Percentiles rank a stretch among this genome's conserved stretches.
These are phyloP conservation scores for Pholiota molesta DNA, from an alignment of 768 basidiomycete species.

Conservation along the genomic window DNA sequence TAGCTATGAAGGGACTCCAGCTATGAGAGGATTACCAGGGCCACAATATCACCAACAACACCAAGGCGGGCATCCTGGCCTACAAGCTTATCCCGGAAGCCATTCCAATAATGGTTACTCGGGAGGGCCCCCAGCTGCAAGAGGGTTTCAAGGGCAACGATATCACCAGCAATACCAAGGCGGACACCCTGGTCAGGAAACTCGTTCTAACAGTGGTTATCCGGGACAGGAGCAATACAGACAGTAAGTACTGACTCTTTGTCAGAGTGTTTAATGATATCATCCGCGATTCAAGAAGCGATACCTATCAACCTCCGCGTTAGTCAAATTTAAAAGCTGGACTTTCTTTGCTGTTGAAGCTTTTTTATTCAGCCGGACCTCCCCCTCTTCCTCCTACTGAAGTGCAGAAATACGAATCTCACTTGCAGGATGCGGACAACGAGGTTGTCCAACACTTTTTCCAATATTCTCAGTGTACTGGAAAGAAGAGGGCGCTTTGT, in stretches of 20 bases:
- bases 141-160: slow-evolving; percentile 45
- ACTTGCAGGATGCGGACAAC: slow-evolving; percentile 47
- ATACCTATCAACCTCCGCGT: slow-evolving; percentile 25
- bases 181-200: slow-evolving; percentile 25
- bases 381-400: slow-evolving; percentile 58
- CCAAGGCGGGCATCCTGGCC: slow-evolving; percentile 24
- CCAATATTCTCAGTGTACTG: slow-evolving; percentile 88
- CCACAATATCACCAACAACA: slow-evolving; percentile 42
- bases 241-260: slow-evolving; percentile 15
- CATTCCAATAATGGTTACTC: slow-evolving; percentile 10
- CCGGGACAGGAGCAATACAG: slow-evolving; percentile 18
- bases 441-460: slow-evolving; percentile 64
- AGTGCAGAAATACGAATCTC: slow-evolving; percentile 66
- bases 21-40: slow-evolving; percentile 40
- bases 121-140: slow-evolving; percentile 10
- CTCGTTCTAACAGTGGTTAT: slow-evolving; percentile 17
- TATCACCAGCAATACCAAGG: slow-evolving; percentile 35
- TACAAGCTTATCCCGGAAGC: slow-evolving; percentile 12
- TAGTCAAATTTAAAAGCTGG: slow-evolving; percentile 7
- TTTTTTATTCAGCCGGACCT: slow-evolving; percentile 31
- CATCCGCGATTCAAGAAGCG: slow-evolving; percentile 18
- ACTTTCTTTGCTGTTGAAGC: slow-evolving; percentile 9
- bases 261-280: background rate
- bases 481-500: slow-evolving; percentile 85
- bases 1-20: slow-evolving; percentile 24